phyloP scores from a whole-genome alignment of 768 basidiomycete genomes.

The Rhodosporidiobolus odoratus region DNA sequence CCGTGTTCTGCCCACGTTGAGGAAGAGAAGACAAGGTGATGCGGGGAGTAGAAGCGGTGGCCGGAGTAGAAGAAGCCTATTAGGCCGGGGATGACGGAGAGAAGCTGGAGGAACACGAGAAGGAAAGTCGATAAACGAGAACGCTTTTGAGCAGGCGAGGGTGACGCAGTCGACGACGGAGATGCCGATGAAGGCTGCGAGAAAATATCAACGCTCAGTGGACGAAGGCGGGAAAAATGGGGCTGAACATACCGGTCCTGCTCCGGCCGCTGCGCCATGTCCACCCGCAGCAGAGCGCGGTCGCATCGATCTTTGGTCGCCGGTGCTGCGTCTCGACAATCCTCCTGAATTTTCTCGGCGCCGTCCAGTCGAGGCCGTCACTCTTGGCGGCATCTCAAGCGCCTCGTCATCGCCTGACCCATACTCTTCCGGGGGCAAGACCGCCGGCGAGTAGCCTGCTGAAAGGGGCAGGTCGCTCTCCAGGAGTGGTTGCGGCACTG shows the following conservation, averaged over 20 bases:
- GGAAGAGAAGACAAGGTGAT: slow-evolving; percentile 10
- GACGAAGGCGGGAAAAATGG: not conserved
- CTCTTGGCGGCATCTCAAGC: slow-evolving; percentile 21
- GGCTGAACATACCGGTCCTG: not conserved
- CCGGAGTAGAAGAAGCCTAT: slow-evolving; percentile 38
- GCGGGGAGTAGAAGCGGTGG: slow-evolving; percentile 27
- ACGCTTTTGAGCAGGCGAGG: not conserved
- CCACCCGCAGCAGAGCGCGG: not conserved
- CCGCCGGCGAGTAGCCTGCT: not conserved
- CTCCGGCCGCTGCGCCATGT: not conserved
- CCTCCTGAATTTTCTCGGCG: not conserved
- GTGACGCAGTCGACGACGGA: not conserved
- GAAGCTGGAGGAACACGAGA: slow-evolving; percentile 33
- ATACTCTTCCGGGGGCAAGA: not conserved
- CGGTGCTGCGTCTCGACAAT: not conserved
- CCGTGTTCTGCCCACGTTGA: slow-evolving; percentile 10
- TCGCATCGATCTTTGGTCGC: not conserved
- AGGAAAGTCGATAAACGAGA: slow-evolving; percentile 21
- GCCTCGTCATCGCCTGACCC: slow-evolving; percentile 9
- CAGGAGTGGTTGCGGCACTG: not conserved
- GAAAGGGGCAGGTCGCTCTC: not conserved
- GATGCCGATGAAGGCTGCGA: too few species aligned
- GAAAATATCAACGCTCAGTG: not conserved
- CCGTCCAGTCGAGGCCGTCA: not conserved
- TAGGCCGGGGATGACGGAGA: slow-evolving; percentile 34